Base-by-base conservation (phyloP, 2,329 filamentous ascomycete genomes). In the Arthrinium phaeospermum region DNA sequence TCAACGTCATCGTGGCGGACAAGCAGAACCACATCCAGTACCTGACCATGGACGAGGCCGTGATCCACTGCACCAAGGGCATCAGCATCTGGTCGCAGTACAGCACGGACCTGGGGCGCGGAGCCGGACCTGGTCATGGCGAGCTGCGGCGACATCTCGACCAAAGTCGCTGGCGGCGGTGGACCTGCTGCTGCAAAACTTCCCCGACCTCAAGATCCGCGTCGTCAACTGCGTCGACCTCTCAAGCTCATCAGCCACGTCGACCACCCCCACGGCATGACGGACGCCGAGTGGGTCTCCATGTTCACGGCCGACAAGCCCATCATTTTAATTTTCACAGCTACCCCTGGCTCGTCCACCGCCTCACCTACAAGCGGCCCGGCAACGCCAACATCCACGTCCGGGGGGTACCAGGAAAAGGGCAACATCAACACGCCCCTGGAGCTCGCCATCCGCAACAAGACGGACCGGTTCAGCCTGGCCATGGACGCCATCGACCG, bases 281-380 rank as follows among this genome's bases (percentile, higher is more conserved):
- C 85, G 0, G 90, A 93, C 76, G 75, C 77, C 24, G 91, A 94
- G 79, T 95, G 91, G 89, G 82, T 82, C 19, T 85, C 91, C 51
- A 83, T 94, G 75, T 95, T 95, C 86, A 95, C 93, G 0, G 85
- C 87, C 22, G 85, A 94, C 84, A 91, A 87, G 75, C 93, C 93
- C 30, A 85, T 94, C 79, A 90, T 95, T 95, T 95, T 86, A 95
- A 94, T 85, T 95, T 95, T 89, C 93, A 95, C 84, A 92, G 90
- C 45, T 95, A 95, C 83, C 93, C 93, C 12, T 95, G 91, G 92
- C 86, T 95, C 77, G 89, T 95, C 70, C 93, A 95, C 83, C 88
- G 93, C 69, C 82, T 95, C 76, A 93, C 92, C 0, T 95, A 94
- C 84, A 92, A 92, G 83, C 90, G 93, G 0, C 91, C 90, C 1